Evolutionary conservation across 768 basidiomycete species (phyloP).

Genomic region (Leccinum subgranulosum): DNA sequence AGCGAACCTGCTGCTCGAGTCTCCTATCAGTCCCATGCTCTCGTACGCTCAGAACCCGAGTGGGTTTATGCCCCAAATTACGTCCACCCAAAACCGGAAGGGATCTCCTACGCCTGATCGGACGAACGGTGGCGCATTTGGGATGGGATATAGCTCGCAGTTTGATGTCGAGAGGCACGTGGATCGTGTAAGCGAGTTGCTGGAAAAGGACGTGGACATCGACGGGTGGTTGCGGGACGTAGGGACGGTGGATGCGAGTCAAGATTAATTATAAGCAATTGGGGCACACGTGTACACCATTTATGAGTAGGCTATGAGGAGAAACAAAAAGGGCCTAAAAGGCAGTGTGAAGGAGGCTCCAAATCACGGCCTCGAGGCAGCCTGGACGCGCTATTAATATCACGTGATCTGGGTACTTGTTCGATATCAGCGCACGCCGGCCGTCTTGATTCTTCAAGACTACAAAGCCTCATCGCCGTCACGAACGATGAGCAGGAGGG

Average conservation of each 20-base stretch:
- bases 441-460: not conserved
- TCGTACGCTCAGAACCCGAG: constrained; percentile 35
- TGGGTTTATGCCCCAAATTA: constrained; percentile 35
- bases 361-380: constrained; percentile 26
- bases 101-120: constrained; percentile 9
- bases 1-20: constrained; percentile 29
- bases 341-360: constrained; percentile 28
- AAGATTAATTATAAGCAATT: constrained; percentile 7
- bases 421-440: constrained; percentile 35
- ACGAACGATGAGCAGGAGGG: constrained; percentile 34
- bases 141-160: constrained; percentile 54
- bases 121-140: constrained; percentile 30
- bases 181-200: constrained; percentile 49
- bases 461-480: constrained; percentile 6
- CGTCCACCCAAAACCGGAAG: constrained; percentile 35
- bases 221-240: constrained; percentile 49
- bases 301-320: constrained; percentile 8
- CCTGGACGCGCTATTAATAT: constrained; percentile 21
- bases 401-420: constrained; percentile 30
- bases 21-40: constrained; percentile 33
- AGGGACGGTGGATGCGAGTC: constrained; percentile 29
- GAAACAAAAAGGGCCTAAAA: constrained; percentile 16
- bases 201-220: constrained; percentile 59
- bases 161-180: constrained; percentile 56
- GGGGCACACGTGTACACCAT: constrained; percentile 19